Percentiles rank a stretch among this genome's conserved stretches.
Conservation (phyloP, 1,284 basidiomycete genomes). For the Marasmius tenuissimus region DNA sequence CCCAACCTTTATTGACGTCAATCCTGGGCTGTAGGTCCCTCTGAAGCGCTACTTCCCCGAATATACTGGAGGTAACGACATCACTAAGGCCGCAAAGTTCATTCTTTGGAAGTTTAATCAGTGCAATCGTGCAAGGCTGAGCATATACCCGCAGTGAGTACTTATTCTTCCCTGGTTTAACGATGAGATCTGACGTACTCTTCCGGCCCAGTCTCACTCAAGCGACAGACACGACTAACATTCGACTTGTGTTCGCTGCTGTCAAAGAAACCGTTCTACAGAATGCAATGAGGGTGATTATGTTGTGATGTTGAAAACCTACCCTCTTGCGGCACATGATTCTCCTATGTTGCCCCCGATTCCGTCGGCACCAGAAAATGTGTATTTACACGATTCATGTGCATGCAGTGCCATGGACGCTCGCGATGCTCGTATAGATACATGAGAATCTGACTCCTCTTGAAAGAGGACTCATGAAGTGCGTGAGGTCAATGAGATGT, state of each 20-base stretch:
- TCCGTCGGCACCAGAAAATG: no score
- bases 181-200: constrained; percentile 5
- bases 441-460: no score
- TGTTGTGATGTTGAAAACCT: no score
- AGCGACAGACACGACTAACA: constrained; percentile 79
- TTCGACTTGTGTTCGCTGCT: constrained; percentile 92
- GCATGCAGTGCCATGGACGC: no score
- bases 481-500: no score
- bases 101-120: constrained; percentile 98
- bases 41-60: constrained; percentile 92
- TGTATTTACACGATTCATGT: no score
- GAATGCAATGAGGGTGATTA: constrained; percentile 69
- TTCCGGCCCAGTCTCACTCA: constrained; percentile 63
- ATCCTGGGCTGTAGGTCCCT: constrained; percentile 51
- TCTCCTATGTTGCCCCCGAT: no score
- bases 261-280: constrained; percentile 98
- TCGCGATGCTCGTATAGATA: no score
- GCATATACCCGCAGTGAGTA: constrained; percentile 90
- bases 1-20: background rate
- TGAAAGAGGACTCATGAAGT: no score
- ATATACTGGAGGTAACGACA: constrained; percentile 90
- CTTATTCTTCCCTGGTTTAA: constrained; percentile 1
- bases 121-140: constrained; percentile 85
- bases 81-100: constrained; percentile 98
- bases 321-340: no score